Conservation (phyloP, 1,139 yeast genomes). For the Pichia sp. region DNA sequence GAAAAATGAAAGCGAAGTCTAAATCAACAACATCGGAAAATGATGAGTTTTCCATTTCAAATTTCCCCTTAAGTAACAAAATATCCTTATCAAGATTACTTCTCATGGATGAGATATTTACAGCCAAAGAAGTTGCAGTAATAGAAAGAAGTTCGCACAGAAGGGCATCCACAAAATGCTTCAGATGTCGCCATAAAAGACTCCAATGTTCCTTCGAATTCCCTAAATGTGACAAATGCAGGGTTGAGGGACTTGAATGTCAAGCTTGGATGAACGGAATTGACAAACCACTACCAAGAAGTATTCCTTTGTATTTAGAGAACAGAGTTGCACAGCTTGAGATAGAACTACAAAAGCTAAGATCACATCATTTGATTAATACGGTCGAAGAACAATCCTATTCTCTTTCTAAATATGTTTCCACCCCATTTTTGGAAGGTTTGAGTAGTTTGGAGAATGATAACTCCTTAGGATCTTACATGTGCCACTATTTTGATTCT, state of each 20-base stretch:
- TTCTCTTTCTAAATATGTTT: slow-evolving; percentile 12
- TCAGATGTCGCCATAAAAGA: slow-evolving; percentile 16
- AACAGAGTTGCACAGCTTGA: slow-evolving; percentile 18
- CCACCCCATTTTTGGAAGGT: slow-evolving; percentile 14
- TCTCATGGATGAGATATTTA: slow-evolving; percentile 9
- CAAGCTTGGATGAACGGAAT: slow-evolving; percentile 19
- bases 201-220: slow-evolving; percentile 16
- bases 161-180: slow-evolving; percentile 16
- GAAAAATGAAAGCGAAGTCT: no score
- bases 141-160: slow-evolving; percentile 5
- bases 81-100: no score
- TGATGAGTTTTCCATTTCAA: no score
- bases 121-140: slow-evolving; percentile 1
- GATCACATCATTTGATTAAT: slow-evolving; percentile 12
- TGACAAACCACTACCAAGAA: slow-evolving; percentile 18
- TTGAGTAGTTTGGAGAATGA: slow-evolving; percentile 9
- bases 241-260: slow-evolving; percentile 13
- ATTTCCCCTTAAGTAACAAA: no score
- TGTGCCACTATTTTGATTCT: slow-evolving; percentile 15
- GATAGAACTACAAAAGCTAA: slow-evolving; percentile 13
- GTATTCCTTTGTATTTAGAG: slow-evolving; percentile 14
- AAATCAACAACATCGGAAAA: no score
- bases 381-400: slow-evolving; percentile 15
- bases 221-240: slow-evolving; percentile 16
- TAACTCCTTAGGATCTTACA: slow-evolving; percentile 3